Conservation (phyloP, 495 filamentous ascomycete genomes). For the Penicillium mononematosum region DNA sequence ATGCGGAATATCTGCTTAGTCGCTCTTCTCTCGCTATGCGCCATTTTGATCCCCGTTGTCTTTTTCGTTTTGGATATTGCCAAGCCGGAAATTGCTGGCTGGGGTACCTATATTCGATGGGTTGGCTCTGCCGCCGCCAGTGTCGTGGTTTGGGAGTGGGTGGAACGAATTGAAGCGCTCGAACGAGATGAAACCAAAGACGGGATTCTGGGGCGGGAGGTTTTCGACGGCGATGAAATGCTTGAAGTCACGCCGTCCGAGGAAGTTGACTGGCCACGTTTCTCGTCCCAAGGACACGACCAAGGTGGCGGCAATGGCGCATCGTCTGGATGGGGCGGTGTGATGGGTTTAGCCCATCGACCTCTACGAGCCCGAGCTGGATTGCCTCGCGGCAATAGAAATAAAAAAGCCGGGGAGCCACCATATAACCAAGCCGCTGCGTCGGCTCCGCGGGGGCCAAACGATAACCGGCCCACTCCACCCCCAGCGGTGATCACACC, state of each 20-base stretch:
- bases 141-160: slow-evolving; percentile 99
- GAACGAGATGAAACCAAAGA: slow-evolving; percentile 96
- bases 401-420: slow-evolving; percentile 21
- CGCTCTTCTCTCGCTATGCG: slow-evolving; percentile 71
- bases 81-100: slow-evolving; percentile 81
- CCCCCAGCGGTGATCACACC: slow-evolving; percentile 67
- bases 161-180: slow-evolving; percentile 94
- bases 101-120: slow-evolving; percentile 98
- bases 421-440: slow-evolving; percentile 18
- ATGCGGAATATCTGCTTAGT: slow-evolving; percentile 92
- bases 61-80: slow-evolving; percentile 96
- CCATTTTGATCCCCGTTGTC: slow-evolving; percentile 85
- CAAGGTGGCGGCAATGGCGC: slow-evolving; percentile 39
- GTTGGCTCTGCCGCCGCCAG: slow-evolving; percentile 94
- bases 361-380: slow-evolving; percentile 40
- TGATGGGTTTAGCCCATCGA: slow-evolving; percentile 42
- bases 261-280: slow-evolving; percentile 55
- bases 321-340: slow-evolving; percentile 47
- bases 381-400: slow-evolving; percentile 26
- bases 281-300: slow-evolving; percentile 34
- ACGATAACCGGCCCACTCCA: slow-evolving; percentile 54
- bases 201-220: slow-evolving; percentile 87
- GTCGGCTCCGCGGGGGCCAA: slow-evolving; percentile 21
- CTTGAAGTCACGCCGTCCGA: slow-evolving; percentile 68
- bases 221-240: slow-evolving; percentile 98